Evolutionary conservation across 176 grass and related monocot species (phyloP).

Genomic region (Aegilops tauschii): DNA sequence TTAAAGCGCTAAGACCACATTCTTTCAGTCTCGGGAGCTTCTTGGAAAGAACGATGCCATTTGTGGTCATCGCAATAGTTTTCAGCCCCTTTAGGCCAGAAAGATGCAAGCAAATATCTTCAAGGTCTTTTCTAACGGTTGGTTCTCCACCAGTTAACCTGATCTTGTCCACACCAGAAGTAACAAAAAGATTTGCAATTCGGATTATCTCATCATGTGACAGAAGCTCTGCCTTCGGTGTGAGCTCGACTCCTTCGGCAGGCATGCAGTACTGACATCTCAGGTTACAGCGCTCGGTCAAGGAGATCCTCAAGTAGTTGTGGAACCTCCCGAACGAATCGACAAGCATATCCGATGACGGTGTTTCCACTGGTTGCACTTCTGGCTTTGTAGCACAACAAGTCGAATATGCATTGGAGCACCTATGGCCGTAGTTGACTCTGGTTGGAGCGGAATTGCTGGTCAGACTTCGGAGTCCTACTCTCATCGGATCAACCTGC

Average conservation of each 20-base stretch:
- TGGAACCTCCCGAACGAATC: constrained; percentile 92
- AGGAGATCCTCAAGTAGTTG: constrained; percentile 80
- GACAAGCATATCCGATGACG: constrained; percentile 59
- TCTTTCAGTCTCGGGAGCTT: constrained; percentile 90
- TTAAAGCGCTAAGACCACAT: constrained; percentile 79
- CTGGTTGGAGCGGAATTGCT: not conserved
- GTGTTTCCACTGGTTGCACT: constrained; percentile 15
- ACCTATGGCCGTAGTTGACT: not conserved
- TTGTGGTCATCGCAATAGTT: constrained; percentile 91
- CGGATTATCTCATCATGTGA: constrained; percentile 70
- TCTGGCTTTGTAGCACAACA: constrained; percentile 39
- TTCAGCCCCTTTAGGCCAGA: constrained; percentile 76
- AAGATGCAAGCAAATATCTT: constrained; percentile 84
- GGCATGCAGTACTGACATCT: constrained; percentile 95
- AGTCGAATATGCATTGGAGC: constrained; percentile 38
- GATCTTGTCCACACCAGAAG: constrained; percentile 88
- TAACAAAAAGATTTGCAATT: constrained; percentile 65
- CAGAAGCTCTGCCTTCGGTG: constrained; percentile 65
- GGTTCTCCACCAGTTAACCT: constrained; percentile 85
- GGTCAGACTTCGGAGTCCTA: constrained; percentile 12
- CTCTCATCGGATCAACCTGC: constrained; percentile 28
- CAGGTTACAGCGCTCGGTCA: constrained; percentile 84
- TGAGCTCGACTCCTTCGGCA: constrained; percentile 76
- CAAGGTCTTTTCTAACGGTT: constrained; percentile 85
- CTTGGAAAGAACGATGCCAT: constrained; percentile 76